These are phyloP conservation scores for Kodamaea alishanica DNA, from an alignment of 1,139 yeast genomes.

Conservation along the genomic window DNA sequence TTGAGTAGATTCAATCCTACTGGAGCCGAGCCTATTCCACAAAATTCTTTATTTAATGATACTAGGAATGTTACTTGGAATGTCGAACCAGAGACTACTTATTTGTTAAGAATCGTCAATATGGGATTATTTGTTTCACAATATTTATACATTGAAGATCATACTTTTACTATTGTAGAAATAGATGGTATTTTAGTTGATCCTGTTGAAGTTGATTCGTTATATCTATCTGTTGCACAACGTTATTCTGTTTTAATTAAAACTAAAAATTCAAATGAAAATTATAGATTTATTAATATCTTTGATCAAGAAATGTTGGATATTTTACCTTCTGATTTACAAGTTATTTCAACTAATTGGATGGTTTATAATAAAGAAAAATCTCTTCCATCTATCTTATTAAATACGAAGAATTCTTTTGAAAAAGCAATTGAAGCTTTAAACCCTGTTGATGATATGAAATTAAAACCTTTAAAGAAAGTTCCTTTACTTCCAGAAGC, in stretches of 20 bases:
- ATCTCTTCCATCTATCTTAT: conserved; percentile 16
- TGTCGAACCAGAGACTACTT: conserved; percentile 60
- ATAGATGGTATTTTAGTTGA: conserved; percentile 68
- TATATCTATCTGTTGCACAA: conserved; percentile 70
- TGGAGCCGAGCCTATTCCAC: conserved; percentile 80
- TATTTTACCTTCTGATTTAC: conserved; percentile 50
- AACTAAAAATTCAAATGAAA: conserved; percentile 46
- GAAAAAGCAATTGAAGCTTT: conserved; percentile 20
- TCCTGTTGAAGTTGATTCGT: conserved; percentile 52
- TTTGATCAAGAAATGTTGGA: conserved; percentile 69
- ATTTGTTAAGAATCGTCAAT: conserved; percentile 59
- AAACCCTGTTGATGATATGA: conserved; percentile 51
- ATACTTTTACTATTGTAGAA: conserved; percentile 63
- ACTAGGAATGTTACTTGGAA: conserved; percentile 54
- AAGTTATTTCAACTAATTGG: conserved; percentile 52
- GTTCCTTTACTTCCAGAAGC: conserved; percentile 50
- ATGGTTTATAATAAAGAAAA: conserved; percentile 44
- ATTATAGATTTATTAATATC: conserved; percentile 60
- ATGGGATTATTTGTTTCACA: conserved; percentile 73
- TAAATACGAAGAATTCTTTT: conserved; percentile 12
- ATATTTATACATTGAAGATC: conserved; percentile 64
- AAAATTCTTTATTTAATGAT: conserved; percentile 61
- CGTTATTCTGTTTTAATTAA: conserved; percentile 60
- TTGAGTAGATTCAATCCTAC: conserved; percentile 69
- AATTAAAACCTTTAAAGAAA: conserved; percentile 44